Conservation (phyloP, 2,329 filamentous ascomycete species). For the Fusarium subtropicale region DNA sequence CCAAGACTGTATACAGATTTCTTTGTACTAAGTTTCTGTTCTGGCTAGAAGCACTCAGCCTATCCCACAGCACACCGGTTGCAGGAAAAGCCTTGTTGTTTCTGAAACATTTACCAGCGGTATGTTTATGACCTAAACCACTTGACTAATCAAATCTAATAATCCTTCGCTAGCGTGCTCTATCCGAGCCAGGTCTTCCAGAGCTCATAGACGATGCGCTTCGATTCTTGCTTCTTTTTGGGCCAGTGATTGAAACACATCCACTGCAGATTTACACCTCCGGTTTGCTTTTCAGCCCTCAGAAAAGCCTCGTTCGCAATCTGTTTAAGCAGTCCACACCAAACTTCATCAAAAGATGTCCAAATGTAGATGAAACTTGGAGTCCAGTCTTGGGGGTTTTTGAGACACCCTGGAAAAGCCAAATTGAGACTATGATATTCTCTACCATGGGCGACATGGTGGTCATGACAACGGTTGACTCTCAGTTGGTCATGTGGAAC, state of each 20-base stretch:
- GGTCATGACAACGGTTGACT: neutral
- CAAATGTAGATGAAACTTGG: neutral
- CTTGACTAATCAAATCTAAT: neutral
- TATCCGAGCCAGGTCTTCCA: rapidly evolving
- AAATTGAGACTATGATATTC: neutral
- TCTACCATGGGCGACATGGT: neutral
- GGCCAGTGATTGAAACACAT: neutral
- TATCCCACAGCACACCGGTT: neutral
- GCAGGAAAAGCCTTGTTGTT: neutral
- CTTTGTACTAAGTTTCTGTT: neutral
- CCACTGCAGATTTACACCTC: neutral
- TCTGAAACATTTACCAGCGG: rapidly evolving
- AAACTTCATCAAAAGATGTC: rapidly evolving
- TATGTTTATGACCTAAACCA: neutral
- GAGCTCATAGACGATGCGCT: neutral
- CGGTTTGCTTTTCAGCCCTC: neutral
- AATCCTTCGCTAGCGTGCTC: rapidly evolving
- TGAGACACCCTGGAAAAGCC: rapidly evolving
- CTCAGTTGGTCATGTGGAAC: neutral
- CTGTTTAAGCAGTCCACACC: rapidly evolving
- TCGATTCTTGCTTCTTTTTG: neutral
- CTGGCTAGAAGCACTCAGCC: neutral
- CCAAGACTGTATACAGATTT: neutral
- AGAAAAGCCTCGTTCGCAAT: neutral
- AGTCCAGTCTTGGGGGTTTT: neutral